A percentile compares a stretch with the other conserved stretches of the same genome.
phyloP scores from a whole-genome alignment of 805 yeast species.

The Kurtzmaniella cleridarum region DNA sequence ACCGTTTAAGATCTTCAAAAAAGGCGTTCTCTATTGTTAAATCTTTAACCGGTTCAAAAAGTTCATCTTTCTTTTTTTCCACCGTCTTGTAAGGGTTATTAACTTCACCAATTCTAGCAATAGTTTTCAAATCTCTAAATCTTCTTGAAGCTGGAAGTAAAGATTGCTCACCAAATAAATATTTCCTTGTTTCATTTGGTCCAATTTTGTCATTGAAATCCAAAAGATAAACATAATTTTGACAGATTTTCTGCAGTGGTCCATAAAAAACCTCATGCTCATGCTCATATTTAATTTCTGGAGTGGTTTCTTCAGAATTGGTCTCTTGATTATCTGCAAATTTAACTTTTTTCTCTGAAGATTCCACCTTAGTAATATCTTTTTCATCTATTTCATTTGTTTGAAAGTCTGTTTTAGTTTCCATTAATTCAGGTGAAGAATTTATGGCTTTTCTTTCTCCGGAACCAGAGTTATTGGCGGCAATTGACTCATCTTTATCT shows the following conservation, averaged over 20 bases:
- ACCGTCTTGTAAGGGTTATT: conserved; percentile 33
- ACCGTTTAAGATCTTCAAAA: conserved; percentile 38
- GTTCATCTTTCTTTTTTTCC: conserved; percentile 27
- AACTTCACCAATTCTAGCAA: conserved; percentile 36
- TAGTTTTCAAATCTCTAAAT: conserved; percentile 50
- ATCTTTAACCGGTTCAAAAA: conserved; percentile 28
- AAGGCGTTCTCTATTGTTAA: conserved; percentile 31
- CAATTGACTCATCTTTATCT: not conserved
- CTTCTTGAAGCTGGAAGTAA: conserved; percentile 46
- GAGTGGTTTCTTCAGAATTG: conserved; percentile 1
- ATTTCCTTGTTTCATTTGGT: conserved; percentile 20
- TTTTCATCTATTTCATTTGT: not conserved
- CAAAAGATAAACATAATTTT: conserved; percentile 50
- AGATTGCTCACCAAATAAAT: conserved; percentile 62
- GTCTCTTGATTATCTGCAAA: conserved; percentile 16
- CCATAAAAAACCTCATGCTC: conserved; percentile 48
- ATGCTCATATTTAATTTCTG: conserved; percentile 1
- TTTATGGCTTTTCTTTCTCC: too few species aligned
- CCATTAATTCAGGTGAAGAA: too few species aligned
- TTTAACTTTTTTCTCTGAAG: conserved; percentile 14
- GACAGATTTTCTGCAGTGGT: conserved; percentile 57
- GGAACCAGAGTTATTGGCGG: not conserved
- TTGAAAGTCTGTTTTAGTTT: too few species aligned
- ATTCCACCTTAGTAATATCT: not conserved
- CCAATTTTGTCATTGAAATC: conserved; percentile 36